phyloP scores from a whole-genome alignment of 768 basidiomycete species.

The Pleurotus sapidus region DNA sequence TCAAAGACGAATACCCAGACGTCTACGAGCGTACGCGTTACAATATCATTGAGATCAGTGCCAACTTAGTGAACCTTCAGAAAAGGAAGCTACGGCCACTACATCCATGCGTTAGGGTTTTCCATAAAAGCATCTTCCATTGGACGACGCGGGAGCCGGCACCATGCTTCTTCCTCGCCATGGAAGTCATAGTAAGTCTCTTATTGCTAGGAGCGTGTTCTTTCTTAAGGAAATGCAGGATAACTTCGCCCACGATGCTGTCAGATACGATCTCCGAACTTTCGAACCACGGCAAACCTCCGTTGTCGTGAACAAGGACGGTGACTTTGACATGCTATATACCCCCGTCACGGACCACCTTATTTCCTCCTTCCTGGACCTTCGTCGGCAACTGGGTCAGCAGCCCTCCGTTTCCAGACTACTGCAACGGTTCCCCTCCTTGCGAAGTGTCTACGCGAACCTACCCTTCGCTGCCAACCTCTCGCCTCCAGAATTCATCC shows the following conservation, averaged over 20 bases:
- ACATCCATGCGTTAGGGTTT: slow-evolving; percentile 68
- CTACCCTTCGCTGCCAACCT: slow-evolving; percentile 93
- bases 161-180: slow-evolving; percentile 89
- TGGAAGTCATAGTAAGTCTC: slow-evolving; percentile 90
- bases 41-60: slow-evolving; percentile 93
- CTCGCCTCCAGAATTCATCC: slow-evolving; percentile 84
- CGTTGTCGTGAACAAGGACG: slow-evolving; percentile 72
- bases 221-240: slow-evolving; percentile 46
- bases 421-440: slow-evolving; percentile 47
- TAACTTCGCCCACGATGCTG: slow-evolving; percentile 94
- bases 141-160: slow-evolving; percentile 75
- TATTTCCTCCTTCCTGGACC: slow-evolving; percentile 70
- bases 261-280: slow-evolving; percentile 83
- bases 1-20: slow-evolving; percentile 77
- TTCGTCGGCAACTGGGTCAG: slow-evolving; percentile 59
- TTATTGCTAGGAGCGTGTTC: not conserved
- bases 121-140: slow-evolving; percentile 81
- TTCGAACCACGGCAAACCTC: slow-evolving; percentile 82
- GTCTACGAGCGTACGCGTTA: slow-evolving; percentile 93
- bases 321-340: slow-evolving; percentile 85
- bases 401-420: slow-evolving; percentile 54
- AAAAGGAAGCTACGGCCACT: slow-evolving; percentile 54
- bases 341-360: slow-evolving; percentile 83
- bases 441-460: slow-evolving; percentile 63
- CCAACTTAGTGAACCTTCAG: slow-evolving; percentile 72